phyloP scores from a whole-genome alignment of 1,284 basidiomycete genomes.

The Malassezia dermatis region DNA sequence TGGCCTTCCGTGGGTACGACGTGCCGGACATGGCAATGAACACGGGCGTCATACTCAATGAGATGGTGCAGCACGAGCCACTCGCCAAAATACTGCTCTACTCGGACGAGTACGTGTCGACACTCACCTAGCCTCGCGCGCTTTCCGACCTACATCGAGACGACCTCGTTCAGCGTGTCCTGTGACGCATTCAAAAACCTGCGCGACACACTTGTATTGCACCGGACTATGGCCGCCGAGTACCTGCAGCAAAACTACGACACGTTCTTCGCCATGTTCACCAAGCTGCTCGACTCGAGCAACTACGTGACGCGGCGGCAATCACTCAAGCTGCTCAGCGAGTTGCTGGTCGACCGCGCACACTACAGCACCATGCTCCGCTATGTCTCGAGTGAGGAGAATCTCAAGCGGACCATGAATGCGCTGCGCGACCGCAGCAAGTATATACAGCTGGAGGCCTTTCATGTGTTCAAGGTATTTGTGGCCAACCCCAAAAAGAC shows the following conservation, averaged over 20 bases:
- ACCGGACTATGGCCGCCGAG: slow-evolving; percentile 91
- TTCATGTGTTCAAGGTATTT: slow-evolving; percentile 99
- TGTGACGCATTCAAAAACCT: slow-evolving; percentile 95
- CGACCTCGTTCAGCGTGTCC: slow-evolving; percentile 92
- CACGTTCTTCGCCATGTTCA: slow-evolving; percentile 91
- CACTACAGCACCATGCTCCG: slow-evolving; percentile 98
- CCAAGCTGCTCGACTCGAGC: slow-evolving; percentile 74
- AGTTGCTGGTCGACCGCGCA: slow-evolving; percentile 89
- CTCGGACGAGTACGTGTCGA: slow-evolving; percentile 57
- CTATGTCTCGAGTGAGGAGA: slow-evolving; percentile 75
- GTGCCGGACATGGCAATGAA: slow-evolving; percentile 92
- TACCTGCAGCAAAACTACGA: slow-evolving; percentile 96
- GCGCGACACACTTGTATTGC: slow-evolving; percentile 67
- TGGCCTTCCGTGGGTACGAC: slow-evolving; percentile 66
- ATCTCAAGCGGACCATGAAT: slow-evolving; percentile 99
- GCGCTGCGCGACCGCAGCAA: slow-evolving; percentile 89
- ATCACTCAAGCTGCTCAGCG: slow-evolving; percentile 91
- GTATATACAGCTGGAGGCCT: slow-evolving; percentile 99
- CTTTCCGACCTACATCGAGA: slow-evolving; percentile 93
- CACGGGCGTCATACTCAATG: slow-evolving; percentile 93
- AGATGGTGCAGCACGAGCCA: slow-evolving; percentile 89
- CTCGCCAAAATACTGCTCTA: slow-evolving; percentile 80
- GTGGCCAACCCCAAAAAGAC: slow-evolving; percentile 99
- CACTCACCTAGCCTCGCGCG: slow-evolving; percentile 62
- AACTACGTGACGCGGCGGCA: slow-evolving; percentile 99